phyloP scores from a whole-genome alignment of 129 eudicot genomes.

The Calendula officinalis region DNA sequence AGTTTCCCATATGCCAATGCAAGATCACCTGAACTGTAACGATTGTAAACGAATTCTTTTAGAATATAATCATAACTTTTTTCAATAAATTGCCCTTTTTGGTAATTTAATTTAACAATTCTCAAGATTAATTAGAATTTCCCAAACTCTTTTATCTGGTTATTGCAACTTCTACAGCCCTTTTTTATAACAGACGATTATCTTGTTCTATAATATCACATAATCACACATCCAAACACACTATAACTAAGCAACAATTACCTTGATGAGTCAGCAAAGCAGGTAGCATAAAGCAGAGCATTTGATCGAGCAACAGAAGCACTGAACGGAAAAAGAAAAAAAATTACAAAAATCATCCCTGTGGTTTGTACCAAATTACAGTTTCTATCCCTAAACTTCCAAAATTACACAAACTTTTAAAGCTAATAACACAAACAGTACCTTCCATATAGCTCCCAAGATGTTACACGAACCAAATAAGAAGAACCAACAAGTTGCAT shows the following conservation, averaged over 20 bases:
- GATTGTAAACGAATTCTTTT: neutral
- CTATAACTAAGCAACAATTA: slow-evolving; percentile 20
- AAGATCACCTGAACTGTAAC: slow-evolving; percentile 70
- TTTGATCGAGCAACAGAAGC: slow-evolving; percentile 72
- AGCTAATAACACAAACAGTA: slow-evolving; percentile 16
- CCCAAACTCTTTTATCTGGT: too few relatives aligned
- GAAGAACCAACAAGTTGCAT: slow-evolving; percentile 84
- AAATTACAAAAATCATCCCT: too few relatives aligned
- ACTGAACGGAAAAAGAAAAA: slow-evolving; percentile 35
- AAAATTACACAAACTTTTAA: too few relatives aligned
- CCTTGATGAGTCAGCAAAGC: slow-evolving; percentile 89
- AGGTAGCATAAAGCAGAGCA: slow-evolving; percentile 80
- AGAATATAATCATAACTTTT: neutral
- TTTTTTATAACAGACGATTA: too few relatives aligned
- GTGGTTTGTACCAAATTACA: too few relatives aligned
- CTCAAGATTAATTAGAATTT: too few relatives aligned
- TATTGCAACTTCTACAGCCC: too few relatives aligned
- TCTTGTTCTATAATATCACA: too few relatives aligned
- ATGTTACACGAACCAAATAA: slow-evolving; percentile 72
- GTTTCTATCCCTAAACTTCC: too few relatives aligned
- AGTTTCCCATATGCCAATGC: slow-evolving; percentile 96
- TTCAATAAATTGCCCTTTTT: too few relatives aligned
- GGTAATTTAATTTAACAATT: too few relatives aligned
- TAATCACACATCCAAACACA: too few relatives aligned
- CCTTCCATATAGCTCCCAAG: slow-evolving; percentile 99